These are phyloP conservation scores for Umbelopsis sp. DNA, from an alignment of 371 early-diverging fungal species.

Conservation along the genomic window DNA sequence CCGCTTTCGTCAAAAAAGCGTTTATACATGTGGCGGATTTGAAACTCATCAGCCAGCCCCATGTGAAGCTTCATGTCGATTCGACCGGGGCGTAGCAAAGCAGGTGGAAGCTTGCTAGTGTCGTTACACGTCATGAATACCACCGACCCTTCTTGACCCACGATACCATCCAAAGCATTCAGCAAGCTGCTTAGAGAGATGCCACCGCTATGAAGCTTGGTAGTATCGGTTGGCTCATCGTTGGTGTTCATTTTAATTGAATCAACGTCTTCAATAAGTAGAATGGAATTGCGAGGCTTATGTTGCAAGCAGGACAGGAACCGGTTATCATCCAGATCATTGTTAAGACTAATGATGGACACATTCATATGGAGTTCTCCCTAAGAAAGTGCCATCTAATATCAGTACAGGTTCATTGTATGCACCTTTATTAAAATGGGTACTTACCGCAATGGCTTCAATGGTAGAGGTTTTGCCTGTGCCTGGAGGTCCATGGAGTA, in stretches of 20 bases:
- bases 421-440: too few relatives aligned
- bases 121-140: constrained; percentile 98
- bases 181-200: constrained; percentile 91
- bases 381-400: constrained; percentile 2
- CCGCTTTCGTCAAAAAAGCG: constrained; percentile 37
- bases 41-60: constrained; percentile 73
- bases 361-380: constrained; percentile 47
- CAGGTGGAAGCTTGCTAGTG: constrained; percentile 90
- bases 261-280: constrained; percentile 56
- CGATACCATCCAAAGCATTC: constrained; percentile 95
- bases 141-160: constrained; percentile 86
- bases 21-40: constrained; percentile 62
- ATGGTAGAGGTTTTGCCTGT: constrained; percentile 73
- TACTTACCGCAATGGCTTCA: constrained; percentile 60
- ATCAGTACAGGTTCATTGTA: too few relatives aligned
- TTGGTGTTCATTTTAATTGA: constrained; percentile 35
- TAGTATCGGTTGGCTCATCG: constrained; percentile 22
- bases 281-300: constrained; percentile 38
- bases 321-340: constrained; percentile 36
- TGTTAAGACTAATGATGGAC: constrained; percentile 41
- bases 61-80: constrained; percentile 88
- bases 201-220: constrained; percentile 1
- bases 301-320: constrained; percentile 33
- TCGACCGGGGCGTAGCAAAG: constrained; percentile 95
- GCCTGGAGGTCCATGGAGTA: constrained; percentile 73